Conservation (phyloP, 495 filamentous ascomycete species). For the Penicillium dipodomyicola region DNA sequence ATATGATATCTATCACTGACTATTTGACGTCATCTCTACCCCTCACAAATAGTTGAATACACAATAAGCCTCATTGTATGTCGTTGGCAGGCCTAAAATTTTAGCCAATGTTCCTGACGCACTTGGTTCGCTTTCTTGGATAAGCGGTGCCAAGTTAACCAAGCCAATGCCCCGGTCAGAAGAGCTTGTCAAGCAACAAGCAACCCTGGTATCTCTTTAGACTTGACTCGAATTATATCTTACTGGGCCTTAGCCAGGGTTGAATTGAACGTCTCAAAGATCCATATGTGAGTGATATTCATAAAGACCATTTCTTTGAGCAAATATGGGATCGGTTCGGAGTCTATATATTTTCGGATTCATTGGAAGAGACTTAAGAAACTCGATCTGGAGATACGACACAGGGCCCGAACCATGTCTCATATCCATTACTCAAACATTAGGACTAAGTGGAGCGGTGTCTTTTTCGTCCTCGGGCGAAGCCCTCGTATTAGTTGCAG, state of each 20-base stretch:
- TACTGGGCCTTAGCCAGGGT: not conserved
- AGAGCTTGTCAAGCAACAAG: not conserved
- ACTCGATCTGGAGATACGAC: not conserved
- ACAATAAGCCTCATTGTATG: no score
- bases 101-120: no score
- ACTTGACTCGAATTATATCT: not conserved
- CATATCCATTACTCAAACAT: not conserved
- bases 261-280: not conserved
- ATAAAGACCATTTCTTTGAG: not conserved
- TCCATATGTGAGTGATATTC: not conserved
- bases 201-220: not conserved
- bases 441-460: not conserved
- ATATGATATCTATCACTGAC: no score
- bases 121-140: no score
- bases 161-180: not conserved
- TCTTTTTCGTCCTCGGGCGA: not conserved
- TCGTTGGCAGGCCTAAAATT: no score
- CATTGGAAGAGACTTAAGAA: not conserved
- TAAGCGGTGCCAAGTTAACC: no score
- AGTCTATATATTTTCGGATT: not conserved
- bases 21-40: no score
- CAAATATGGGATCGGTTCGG: not conserved
- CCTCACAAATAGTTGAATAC: no score
- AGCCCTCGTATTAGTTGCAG: conserved; percentile 22
- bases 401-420: not conserved